Percentiles rank a stretch among this genome's conserved stretches.
Conservation (phyloP, 2,329 filamentous ascomycete genomes). For the Exophiala sp. region DNA sequence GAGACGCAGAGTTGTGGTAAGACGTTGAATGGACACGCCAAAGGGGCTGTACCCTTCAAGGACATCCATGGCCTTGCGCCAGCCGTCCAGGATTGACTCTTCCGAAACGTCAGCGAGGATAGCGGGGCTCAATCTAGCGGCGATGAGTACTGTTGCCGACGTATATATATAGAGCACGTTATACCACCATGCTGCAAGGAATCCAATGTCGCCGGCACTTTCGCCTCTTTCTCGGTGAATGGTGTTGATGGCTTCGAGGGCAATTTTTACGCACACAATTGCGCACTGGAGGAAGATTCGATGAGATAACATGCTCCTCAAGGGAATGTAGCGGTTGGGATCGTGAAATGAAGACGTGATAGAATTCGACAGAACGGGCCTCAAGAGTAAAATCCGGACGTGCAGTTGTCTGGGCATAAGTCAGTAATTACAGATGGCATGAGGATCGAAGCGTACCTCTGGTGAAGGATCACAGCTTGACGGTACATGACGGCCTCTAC, state of each 20-base stretch:
- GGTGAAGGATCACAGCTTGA: constrained; percentile 34
- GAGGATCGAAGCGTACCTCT: constrained; percentile 28
- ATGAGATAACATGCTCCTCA: constrained; percentile 5
- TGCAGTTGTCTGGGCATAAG: constrained; percentile 31
- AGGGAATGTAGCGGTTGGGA: constrained; percentile 24
- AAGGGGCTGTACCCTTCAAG: constrained; percentile 8
- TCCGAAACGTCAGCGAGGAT: constrained; percentile 10
- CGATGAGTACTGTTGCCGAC: constrained; percentile 36
- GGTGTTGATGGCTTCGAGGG: constrained; percentile 34
- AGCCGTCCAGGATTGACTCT: constrained; percentile 6
- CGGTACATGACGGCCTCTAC: constrained; percentile 31
- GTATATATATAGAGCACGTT: constrained; percentile 38
- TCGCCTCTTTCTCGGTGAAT: constrained; percentile 25
- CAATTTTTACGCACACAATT: constrained; percentile 35
- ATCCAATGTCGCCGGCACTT: constrained; percentile 17
- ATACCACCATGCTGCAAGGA: constrained; percentile 37
- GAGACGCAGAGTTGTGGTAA: constrained; percentile 6
- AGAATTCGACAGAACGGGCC: constrained; percentile 35
- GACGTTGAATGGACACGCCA: constrained; percentile 6
- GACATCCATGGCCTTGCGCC: constrained; percentile 9
- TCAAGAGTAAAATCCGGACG: constrained; percentile 34
- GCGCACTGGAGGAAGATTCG: constrained; percentile 28
- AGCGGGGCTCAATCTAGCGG: constrained; percentile 28
- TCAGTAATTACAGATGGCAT: neutral
- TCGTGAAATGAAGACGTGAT: constrained; percentile 29